Evolutionary conservation across 129 eudicot species (phyloP), one percentile per base, ranked within the genome.

Genomic region (Chrysanthemum makinoi): DNA sequence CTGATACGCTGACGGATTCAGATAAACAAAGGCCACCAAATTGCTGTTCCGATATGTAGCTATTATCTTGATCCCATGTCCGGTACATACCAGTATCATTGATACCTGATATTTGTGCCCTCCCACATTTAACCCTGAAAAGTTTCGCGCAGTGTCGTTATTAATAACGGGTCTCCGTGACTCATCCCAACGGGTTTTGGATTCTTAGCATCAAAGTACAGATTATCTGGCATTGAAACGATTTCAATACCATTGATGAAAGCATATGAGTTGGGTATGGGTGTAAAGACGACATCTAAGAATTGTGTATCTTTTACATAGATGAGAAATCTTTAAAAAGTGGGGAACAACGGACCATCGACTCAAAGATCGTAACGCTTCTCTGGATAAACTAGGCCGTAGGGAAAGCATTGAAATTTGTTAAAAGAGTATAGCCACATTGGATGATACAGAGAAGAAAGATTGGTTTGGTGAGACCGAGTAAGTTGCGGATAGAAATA

Each of bases 211-310:
- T 72, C 69, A 4, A 79, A 53, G 1, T 79, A 46, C 47, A 85
- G 73, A 39, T 78, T 62, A 10, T 85, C 78, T 0, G 95, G 95
- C 79, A 76, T 76, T 8, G 90, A 82, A 54, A 88, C 46, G 17
- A 85, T 44, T 68, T 85, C 95, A 18, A 85, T 85, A 7, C 91
- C 95, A 30, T 88, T 88, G 58, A 88, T 59, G 75, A 85, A 85
- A 16, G 82, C 91, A 26, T 75, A 81, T 46, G 96, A 83, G 19
- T 63, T 61, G 56, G 78, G 68, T 10, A 67, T 52, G 44, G 90
- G 88, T 7, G 77, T 75, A 66, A 88, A 85, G 6, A 74, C 79
- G 46, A 87, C 77, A 0, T 59, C 51, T 20, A 87, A 54, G 60
- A 20, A 6, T 5, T 72, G 72, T 0, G 30, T 6, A 12, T 73